A percentile compares a stretch with the other conserved stretches of the same genome.
These are phyloP conservation scores for Saccharomycopsis crataegensis DNA, from an alignment of 1,139 yeast species.

Conservation along the genomic window DNA sequence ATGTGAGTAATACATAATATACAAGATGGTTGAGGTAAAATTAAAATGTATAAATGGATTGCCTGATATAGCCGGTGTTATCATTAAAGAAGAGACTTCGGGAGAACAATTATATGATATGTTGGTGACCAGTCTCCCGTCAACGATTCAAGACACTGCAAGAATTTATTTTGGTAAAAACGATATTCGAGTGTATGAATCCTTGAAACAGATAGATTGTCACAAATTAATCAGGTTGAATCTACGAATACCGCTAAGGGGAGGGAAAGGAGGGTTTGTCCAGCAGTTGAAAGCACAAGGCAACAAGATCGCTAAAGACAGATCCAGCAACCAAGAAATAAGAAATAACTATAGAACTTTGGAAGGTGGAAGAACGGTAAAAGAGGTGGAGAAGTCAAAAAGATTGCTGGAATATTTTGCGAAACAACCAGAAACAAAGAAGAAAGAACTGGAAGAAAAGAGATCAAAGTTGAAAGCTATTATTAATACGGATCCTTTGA, in stretches of 20 bases:
- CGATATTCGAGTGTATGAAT: neutral
- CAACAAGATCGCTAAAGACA: constrained; percentile 24
- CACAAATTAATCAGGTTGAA: neutral
- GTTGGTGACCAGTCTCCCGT: neutral
- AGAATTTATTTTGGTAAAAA: neutral
- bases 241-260: constrained; percentile 26
- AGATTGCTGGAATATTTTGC: constrained; percentile 30
- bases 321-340: constrained; percentile 21
- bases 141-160: neutral
- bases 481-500: constrained; percentile 23
- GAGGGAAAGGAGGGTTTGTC: constrained; percentile 50
- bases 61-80: neutral
- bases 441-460: constrained; percentile 20
- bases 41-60: neutral
- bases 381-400: constrained; percentile 30
- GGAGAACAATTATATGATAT: neutral
- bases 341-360: constrained; percentile 31
- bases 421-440: constrained; percentile 19
- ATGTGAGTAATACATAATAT: too few relatives aligned
- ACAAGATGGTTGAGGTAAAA: neutral
- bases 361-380: constrained; percentile 32
- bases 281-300: constrained; percentile 36
- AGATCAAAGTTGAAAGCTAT: constrained; percentile 22
- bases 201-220: neutral
- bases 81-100: neutral